Conservation (phyloP, 495 filamentous ascomycete genomes). For the Daldinia childiae region DNA sequence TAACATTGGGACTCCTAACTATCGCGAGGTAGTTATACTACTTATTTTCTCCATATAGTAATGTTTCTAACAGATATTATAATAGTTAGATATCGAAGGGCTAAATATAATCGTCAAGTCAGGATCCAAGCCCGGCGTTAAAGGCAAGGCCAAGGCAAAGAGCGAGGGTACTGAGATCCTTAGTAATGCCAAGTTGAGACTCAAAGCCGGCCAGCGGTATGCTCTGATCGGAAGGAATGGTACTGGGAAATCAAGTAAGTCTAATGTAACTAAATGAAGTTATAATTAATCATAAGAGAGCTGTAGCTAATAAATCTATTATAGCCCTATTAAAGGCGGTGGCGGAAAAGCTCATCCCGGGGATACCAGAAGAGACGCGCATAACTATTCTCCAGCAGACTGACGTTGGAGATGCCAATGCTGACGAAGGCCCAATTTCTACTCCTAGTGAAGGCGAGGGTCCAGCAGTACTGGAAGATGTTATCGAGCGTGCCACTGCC, state of each 20-base stretch:
- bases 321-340: conserved; percentile 76
- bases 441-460: not conserved
- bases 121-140: conserved; percentile 39
- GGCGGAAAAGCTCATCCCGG: conserved; percentile 79
- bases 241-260: conserved; percentile 79
- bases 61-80: conserved; percentile 7
- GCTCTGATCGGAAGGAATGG: conserved; percentile 82
- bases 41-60: not conserved
- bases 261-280: not conserved
- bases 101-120: conserved; percentile 69
- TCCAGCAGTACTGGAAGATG: conserved; percentile 69
- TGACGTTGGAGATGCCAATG: conserved; percentile 44
- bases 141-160: conserved; percentile 62
- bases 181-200: conserved; percentile 69
- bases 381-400: conserved; percentile 81
- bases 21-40: conserved; percentile 55
- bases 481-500: conserved; percentile 70
- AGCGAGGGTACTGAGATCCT: conserved; percentile 72
- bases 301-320: conserved; percentile 9
- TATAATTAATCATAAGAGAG: not conserved
- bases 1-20: conserved; percentile 62
- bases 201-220: conserved; percentile 77
- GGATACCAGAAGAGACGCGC: conserved; percentile 72
- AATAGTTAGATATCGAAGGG: conserved; percentile 72
- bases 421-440: conserved; percentile 31